Percentiles rank a stretch among this genome's conserved stretches.
Evolutionary conservation across 2,329 filamentous ascomycete genomes (phyloP).

Genomic region (Exophiala lecanii-corni): DNA sequence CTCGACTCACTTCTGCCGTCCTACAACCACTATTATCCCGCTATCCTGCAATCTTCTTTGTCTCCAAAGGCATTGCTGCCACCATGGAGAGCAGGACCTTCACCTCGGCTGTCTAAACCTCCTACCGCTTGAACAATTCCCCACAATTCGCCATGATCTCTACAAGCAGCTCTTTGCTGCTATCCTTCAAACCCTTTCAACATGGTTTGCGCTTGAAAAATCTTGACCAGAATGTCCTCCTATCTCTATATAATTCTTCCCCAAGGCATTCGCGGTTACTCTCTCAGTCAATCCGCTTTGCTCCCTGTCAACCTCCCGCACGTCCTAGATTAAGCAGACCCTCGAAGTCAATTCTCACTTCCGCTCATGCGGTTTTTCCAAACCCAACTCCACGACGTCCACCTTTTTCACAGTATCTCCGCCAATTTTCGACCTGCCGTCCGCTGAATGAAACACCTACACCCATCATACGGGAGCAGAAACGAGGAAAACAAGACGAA

Average conservation of each 20-base stretch:
- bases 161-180: conserved; percentile 41
- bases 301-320: not conserved
- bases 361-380: not conserved
- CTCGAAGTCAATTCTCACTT: not conserved
- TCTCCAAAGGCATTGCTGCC: no score
- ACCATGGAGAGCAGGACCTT: no score
- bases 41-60: no score
- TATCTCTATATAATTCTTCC: conserved; percentile 26
- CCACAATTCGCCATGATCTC: conserved; percentile 26
- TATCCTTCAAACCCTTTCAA: conserved; percentile 27
- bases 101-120: no score
- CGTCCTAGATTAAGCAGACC: no score
- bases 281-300: conserved; percentile 3
- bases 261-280: conserved; percentile 26
- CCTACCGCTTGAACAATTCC: no score
- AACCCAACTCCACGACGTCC: not conserved
- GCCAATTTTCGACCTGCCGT: conserved; percentile 17
- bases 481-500: conserved; percentile 41
- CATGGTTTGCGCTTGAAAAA: conserved; percentile 19
- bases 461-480: conserved; percentile 21
- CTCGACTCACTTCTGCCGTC: no score
- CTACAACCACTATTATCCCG: no score
- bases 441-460: conserved; percentile 19
- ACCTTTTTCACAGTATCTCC: conserved; percentile 12
- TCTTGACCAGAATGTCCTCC: conserved; percentile 25